Evolutionary conservation across 495 filamentous ascomycete genomes (phyloP).

Genomic region (Aspergillus funiculosus): DNA sequence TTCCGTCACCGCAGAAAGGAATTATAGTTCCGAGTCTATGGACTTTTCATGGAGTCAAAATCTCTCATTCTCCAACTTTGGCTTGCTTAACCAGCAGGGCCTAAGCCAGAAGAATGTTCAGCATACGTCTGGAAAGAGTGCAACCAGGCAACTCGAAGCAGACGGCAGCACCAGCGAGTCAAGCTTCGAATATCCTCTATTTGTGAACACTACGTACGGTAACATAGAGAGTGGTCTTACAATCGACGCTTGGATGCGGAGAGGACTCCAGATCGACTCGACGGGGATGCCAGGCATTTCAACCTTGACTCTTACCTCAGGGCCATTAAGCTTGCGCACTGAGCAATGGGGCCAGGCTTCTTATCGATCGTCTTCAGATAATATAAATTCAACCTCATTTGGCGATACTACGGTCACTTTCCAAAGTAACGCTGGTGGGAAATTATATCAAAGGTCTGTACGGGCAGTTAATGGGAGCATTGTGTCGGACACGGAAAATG

Average conservation of each 20-base stretch:
- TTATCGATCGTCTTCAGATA: conserved; percentile 20
- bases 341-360: conserved; percentile 28
- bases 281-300: conserved; percentile 45
- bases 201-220: conserved; percentile 51
- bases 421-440: conserved; percentile 23
- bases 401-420: conserved; percentile 29
- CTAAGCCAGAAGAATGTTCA: conserved; percentile 59
- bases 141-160: conserved; percentile 33
- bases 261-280: conserved; percentile 49
- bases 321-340: conserved; percentile 24
- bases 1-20: conserved; percentile 50
- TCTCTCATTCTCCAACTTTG: conserved; percentile 52
- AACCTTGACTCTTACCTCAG: conserved; percentile 42
- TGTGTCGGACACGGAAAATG: conserved; percentile 22
- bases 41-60: conserved; percentile 57
- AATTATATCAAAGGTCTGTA: conserved; percentile 46
- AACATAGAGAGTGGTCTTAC: conserved; percentile 46
- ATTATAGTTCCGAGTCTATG: conserved; percentile 47
- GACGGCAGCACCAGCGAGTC: conserved; percentile 23
- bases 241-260: conserved; percentile 53
- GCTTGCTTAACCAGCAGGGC: conserved; percentile 52
- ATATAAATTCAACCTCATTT: conserved; percentile 22
- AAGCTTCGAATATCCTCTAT: conserved; percentile 59
- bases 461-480: conserved; percentile 48
- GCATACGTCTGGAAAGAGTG: conserved; percentile 52